These are phyloP conservation scores for Globisporangium abappressorium DNA, from an alignment of 352 stramenopile species.

Conservation along the genomic window DNA sequence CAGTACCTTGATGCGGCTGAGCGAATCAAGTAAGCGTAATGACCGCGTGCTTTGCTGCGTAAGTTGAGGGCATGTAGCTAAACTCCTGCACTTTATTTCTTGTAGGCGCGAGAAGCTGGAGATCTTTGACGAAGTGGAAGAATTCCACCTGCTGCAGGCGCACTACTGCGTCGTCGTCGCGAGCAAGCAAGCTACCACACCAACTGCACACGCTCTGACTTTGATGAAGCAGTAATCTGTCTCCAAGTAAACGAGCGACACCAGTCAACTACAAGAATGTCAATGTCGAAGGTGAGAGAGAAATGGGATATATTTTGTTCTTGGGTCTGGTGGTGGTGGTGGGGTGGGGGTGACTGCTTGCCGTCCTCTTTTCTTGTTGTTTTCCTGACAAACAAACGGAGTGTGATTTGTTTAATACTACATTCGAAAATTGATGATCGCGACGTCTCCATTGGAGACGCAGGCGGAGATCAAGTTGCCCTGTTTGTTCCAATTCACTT, in stretches of 20 bases:
- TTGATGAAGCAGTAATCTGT: constrained; percentile 16
- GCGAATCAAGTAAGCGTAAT: constrained; percentile 50
- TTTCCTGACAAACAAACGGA: constrained; percentile 10
- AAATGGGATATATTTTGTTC: constrained; percentile 20
- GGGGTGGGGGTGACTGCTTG: constrained; percentile 7
- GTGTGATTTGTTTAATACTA: constrained; percentile 75
- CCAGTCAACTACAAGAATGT: constrained; percentile 3
- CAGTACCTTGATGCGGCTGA: constrained; percentile 73
- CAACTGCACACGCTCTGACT: constrained; percentile 30
- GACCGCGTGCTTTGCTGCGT: background rate
- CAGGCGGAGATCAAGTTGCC: constrained; percentile 84
- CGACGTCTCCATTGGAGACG: constrained; percentile 83
- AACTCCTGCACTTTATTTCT: background rate
- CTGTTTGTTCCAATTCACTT: constrained; percentile 97
- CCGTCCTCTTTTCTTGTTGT: constrained; percentile 12
- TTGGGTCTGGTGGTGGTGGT: constrained; percentile 1
- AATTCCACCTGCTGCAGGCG: constrained; percentile 89
- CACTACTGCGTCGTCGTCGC: constrained; percentile 91
- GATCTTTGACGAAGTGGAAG: constrained; percentile 92
- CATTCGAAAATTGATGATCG: constrained; percentile 90
- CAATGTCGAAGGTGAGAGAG: constrained; percentile 7
- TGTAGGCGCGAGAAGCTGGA: constrained; percentile 79
- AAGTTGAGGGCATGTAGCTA: background rate
- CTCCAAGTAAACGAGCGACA: background rate
- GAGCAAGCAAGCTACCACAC: constrained; percentile 35